Conservation (phyloP, 305 asterid genomes). For the Nicotiana rustica region DNA sequence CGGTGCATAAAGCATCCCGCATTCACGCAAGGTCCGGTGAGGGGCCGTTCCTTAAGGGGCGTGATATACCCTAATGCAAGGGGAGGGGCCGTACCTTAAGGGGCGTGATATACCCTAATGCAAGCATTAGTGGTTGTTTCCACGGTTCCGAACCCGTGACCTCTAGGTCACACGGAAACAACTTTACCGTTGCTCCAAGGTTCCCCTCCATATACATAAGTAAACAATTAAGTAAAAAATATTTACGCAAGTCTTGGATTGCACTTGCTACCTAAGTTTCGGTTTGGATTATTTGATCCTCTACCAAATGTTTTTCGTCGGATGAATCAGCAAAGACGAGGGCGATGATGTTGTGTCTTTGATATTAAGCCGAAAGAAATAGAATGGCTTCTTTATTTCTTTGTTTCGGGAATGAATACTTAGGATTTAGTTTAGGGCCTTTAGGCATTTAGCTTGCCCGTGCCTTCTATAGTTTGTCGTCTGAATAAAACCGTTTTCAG, state of each 20-base stretch:
- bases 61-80: too few relatives aligned
- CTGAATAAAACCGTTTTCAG: constrained; percentile 18
- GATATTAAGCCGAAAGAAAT: background rate
- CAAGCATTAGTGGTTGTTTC: too few relatives aligned
- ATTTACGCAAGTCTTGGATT: background rate
- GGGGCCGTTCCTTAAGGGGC: too few relatives aligned
- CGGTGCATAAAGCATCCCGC: too few relatives aligned
- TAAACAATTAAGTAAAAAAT: background rate
- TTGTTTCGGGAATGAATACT: constrained; percentile 28
- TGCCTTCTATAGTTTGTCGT: constrained; percentile 10
- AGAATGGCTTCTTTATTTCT: constrained; percentile 27
- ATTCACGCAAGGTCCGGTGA: too few relatives aligned
- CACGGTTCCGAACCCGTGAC: too few relatives aligned
- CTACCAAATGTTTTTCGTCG: background rate
- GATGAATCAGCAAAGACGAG: background rate
- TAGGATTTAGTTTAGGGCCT: constrained; percentile 19
- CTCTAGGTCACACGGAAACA: too few relatives aligned
- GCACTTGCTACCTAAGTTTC: constrained; percentile 1
- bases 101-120: too few relatives aligned
- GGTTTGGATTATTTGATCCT: background rate
- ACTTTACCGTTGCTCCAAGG: too few relatives aligned
- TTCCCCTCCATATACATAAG: background rate
- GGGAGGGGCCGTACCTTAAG: too few relatives aligned
- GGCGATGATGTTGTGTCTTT: background rate
- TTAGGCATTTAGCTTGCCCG: background rate